Evolutionary conservation across 148 eudicot genomes (phyloP).

Genomic region (Dianthus caryophyllus): DNA sequence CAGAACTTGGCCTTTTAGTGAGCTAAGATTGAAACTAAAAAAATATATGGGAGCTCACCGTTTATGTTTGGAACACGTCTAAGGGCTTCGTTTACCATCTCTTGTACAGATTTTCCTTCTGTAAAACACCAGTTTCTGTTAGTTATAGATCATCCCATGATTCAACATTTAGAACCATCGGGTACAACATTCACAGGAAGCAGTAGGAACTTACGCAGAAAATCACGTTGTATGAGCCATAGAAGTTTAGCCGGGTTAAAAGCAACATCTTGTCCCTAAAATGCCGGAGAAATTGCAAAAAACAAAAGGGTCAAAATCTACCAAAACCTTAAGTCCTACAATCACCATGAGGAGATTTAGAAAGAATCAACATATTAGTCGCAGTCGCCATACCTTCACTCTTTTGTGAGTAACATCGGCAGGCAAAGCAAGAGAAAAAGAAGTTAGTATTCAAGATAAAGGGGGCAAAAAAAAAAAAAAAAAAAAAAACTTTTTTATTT

Average conservation of each 20-base stretch:
- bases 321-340: not conserved
- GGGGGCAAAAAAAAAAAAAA: not conserved
- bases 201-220: conserved; percentile 62
- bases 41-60: conserved; percentile 45
- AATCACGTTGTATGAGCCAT: conserved; percentile 98
- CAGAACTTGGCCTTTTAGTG: conserved; percentile 18
- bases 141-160: conserved; percentile 8
- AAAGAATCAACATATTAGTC: not conserved
- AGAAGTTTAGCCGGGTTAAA: conserved; percentile 95
- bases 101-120: conserved; percentile 94
- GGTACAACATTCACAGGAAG: not conserved
- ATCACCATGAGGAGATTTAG: not conserved
- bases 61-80: conserved; percentile 64
- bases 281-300: conserved; percentile 11
- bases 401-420: conserved; percentile 27
- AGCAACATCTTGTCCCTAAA: conserved; percentile 90
- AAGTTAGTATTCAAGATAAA: conserved; percentile 31
- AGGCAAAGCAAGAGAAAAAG: conserved; percentile 17
- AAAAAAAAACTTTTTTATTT: too few species aligned
- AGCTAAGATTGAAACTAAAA: not conserved
- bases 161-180: not conserved
- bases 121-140: conserved; percentile 23
- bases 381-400: conserved; percentile 59
- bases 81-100: conserved; percentile 95
- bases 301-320: not conserved